phyloP scores from a whole-genome alignment of 2,329 filamentous ascomycete species.

The Aspergillus puulaauensis region DNA sequence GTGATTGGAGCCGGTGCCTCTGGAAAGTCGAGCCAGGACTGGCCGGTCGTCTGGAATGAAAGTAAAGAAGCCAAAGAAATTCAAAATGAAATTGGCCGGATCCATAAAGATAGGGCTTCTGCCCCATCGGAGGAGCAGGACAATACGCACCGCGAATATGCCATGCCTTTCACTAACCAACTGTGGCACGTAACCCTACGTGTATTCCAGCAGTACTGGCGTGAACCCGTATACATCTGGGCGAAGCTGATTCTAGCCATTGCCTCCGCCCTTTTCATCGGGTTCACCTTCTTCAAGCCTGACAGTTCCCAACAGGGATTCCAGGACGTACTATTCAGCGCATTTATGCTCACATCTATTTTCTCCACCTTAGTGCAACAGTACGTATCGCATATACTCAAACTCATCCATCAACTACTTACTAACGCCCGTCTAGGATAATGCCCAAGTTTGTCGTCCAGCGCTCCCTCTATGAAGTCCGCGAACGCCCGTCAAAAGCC shows the following conservation, averaged over 20 bases:
- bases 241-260: conserved; percentile 72
- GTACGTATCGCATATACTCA: conserved; percentile 53
- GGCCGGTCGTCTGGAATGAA: conserved; percentile 61
- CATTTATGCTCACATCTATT: conserved; percentile 70
- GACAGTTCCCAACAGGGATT: conserved; percentile 73
- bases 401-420: background rate
- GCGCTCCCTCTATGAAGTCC: conserved; percentile 77
- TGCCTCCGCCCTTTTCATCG: conserved; percentile 67
- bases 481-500: conserved; percentile 78
- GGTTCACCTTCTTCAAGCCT: conserved; percentile 75
- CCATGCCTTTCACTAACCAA: conserved; percentile 68
- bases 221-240: conserved; percentile 82
- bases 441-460: conserved; percentile 87
- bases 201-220: conserved; percentile 88
- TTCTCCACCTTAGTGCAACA: conserved; percentile 57
- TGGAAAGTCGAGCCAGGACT: conserved; percentile 65
- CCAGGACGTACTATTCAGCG: conserved; percentile 82
- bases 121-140: conserved; percentile 39
- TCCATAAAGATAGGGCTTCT: conserved; percentile 52
- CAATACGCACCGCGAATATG: conserved; percentile 68
- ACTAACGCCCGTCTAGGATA: conserved; percentile 21
- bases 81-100: conserved; percentile 57
- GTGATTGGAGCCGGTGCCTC: conserved; percentile 59
- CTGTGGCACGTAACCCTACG: conserved; percentile 66
- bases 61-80: conserved; percentile 57